Conservation (phyloP, 129 eudicot genomes). For the Helichrysum umbraculigerum region DNA sequence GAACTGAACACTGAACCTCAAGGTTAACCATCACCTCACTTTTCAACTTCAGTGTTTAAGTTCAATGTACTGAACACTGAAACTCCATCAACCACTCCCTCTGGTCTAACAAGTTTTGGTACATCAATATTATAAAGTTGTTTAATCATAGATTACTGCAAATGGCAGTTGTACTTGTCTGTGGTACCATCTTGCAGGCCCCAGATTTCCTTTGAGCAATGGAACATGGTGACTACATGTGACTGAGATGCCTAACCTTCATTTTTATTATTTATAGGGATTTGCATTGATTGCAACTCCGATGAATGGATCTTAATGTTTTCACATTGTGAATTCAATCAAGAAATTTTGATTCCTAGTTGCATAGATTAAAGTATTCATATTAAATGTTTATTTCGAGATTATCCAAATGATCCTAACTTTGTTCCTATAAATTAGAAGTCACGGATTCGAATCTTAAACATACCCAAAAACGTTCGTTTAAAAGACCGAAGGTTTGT, state of each 20-base stretch:
- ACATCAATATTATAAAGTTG: constrained; percentile 34
- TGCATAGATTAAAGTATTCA: constrained; percentile 6
- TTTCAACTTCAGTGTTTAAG: too few relatives aligned
- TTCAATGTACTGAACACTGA: too few relatives aligned
- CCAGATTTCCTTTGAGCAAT: constrained; percentile 34
- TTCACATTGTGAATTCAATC: constrained; percentile 35
- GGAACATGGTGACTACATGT: constrained; percentile 44
- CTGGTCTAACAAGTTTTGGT: too few relatives aligned
- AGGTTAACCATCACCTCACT: too few relatives aligned
- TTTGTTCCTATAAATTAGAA: neutral
- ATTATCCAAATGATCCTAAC: constrained; percentile 7
- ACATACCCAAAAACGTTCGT: neutral
- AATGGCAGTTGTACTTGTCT: constrained; percentile 47
- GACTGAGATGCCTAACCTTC: constrained; percentile 39
- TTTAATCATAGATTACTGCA: constrained; percentile 33
- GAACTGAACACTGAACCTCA: too few relatives aligned
- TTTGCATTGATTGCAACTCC: constrained; percentile 34
- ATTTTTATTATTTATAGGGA: constrained; percentile 28
- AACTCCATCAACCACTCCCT: too few relatives aligned
- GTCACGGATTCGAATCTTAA: neutral
- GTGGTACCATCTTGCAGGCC: constrained; percentile 31
- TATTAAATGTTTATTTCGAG: neutral
- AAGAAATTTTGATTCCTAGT: constrained; percentile 33
- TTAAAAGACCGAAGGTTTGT: neutral
- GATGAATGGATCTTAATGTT: constrained; percentile 32